Evolutionary conservation across 495 filamentous ascomycete species (phyloP).

Genomic region (Peziza echinospora): DNA sequence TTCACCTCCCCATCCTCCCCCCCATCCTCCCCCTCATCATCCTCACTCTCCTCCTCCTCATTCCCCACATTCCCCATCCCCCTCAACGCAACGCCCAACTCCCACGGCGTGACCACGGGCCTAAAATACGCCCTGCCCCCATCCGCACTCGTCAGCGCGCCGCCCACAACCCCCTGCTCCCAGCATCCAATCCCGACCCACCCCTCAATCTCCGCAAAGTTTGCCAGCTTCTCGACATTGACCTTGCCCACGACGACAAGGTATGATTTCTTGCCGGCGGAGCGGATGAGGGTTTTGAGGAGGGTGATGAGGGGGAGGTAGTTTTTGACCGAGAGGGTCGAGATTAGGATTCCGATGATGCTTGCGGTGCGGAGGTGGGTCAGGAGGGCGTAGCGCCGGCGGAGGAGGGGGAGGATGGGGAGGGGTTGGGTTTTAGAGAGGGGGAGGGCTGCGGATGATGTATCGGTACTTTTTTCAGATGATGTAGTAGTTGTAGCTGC

Average conservation of each 20-base stretch:
- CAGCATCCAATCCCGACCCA: slow-evolving; percentile 98
- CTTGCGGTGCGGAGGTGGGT: slow-evolving; percentile 58
- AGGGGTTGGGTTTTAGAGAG: slow-evolving; percentile 26
- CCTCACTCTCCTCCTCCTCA: slow-evolving; percentile 16
- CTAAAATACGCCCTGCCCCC: slow-evolving; percentile 35
- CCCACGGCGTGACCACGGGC: slow-evolving; percentile 80
- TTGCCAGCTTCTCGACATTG: slow-evolving; percentile 87
- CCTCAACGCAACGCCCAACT: slow-evolving; percentile 52
- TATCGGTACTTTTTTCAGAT: slow-evolving; percentile 31
- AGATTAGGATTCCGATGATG: slow-evolving; percentile 82
- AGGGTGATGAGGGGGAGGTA: slow-evolving; percentile 62
- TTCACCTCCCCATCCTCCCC: slow-evolving; percentile 25
- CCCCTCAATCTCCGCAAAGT: slow-evolving; percentile 82
- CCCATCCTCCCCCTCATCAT: slow-evolving; percentile 12
- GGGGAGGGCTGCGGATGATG: slow-evolving; percentile 47
- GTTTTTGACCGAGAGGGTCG: slow-evolving; percentile 77
- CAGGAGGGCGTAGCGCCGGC: slow-evolving; percentile 69
- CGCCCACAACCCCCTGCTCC: slow-evolving; percentile 64
- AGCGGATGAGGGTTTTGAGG: slow-evolving; percentile 44
- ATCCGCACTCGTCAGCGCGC: slow-evolving; percentile 29
- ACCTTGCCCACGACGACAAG: slow-evolving; percentile 92
- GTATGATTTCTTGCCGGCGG: slow-evolving; percentile 77
- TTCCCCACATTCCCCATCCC: slow-evolving; percentile 52
- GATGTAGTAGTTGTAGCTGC: slow-evolving; percentile 45
- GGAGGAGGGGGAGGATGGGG: slow-evolving; percentile 35